Conservation (phyloP, 2,329 filamentous ascomycete species). For the Aspergillus thermomutatus region DNA sequence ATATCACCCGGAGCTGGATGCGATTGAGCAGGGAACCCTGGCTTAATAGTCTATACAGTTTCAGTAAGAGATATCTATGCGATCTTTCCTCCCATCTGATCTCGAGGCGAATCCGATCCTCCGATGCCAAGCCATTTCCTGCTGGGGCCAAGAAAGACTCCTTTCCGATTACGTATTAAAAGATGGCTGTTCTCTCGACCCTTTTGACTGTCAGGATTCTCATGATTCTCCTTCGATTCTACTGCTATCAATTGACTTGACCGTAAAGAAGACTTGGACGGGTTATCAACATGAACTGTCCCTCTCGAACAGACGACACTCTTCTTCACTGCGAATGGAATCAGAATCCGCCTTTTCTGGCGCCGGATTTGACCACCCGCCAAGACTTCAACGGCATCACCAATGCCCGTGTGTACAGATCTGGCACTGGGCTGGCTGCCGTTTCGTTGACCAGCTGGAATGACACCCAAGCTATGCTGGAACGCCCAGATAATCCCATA, state of each 20-base stretch:
- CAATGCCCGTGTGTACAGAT: conserved; percentile 46
- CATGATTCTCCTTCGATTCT: neutral
- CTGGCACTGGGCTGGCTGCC: conserved; percentile 6
- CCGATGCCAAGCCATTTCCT: neutral
- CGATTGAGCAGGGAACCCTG: neutral
- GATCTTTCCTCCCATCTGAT: too few species aligned
- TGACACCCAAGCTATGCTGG: neutral
- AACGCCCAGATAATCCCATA: conserved; percentile 4
- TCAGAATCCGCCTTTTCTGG: conserved; percentile 51
- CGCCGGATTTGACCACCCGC: conserved; percentile 50
- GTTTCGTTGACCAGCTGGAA: neutral
- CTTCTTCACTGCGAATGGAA: conserved; percentile 52
- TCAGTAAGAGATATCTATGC: neutral
- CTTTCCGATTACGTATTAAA: neutral
- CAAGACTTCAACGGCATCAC: conserved; percentile 56
- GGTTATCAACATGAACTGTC: conserved; percentile 49
- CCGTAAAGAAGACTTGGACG: neutral
- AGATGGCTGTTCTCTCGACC: neutral
- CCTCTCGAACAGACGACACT: conserved; percentile 51
- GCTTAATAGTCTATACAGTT: neutral
- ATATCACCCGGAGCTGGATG: neutral
- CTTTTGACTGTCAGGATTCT: neutral
- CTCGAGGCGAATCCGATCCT: neutral
- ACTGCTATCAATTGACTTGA: neutral
- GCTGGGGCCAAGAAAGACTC: neutral